phyloP scores from a whole-genome alignment of 1,284 basidiomycete species.

The Sphagnurus paluster region DNA sequence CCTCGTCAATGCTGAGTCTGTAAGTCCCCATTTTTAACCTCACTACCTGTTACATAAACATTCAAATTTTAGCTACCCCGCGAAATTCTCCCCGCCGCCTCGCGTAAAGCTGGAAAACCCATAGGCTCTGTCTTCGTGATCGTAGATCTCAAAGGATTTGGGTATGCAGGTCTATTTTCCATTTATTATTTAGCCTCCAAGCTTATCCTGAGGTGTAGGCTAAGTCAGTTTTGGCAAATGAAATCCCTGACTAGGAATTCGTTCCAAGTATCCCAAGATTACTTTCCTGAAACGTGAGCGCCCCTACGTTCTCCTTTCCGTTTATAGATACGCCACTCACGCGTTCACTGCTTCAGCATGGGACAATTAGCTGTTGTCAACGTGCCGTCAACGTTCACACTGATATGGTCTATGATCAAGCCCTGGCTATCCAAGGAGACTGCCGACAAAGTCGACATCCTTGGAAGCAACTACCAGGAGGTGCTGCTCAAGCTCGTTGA shows the following conservation, averaged over 20 bases:
- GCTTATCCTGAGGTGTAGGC: slow-evolving; percentile 31
- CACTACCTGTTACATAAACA: not conserved
- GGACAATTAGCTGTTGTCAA: slow-evolving; percentile 69
- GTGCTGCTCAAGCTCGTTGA: slow-evolving; percentile 47
- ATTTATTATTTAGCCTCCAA: not conserved
- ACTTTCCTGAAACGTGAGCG: slow-evolving; percentile 71
- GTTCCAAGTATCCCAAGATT: slow-evolving; percentile 75
- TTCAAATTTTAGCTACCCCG: slow-evolving; percentile 41
- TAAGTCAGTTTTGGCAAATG: slow-evolving; percentile 74
- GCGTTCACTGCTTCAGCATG: slow-evolving; percentile 56
- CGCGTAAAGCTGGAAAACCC: slow-evolving; percentile 47
- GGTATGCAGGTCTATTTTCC: slow-evolving; percentile 47
- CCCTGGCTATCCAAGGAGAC: slow-evolving; percentile 75
- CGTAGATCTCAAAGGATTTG: slow-evolving; percentile 67
- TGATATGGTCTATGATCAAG: slow-evolving; percentile 67
- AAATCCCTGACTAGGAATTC: slow-evolving; percentile 56
- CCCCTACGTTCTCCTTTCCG: not conserved
- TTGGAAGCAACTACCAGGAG: slow-evolving; percentile 57
- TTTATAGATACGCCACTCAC: slow-evolving; percentile 2
- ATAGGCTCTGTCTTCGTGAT: slow-evolving; percentile 60
- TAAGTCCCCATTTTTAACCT: slow-evolving; percentile 16
- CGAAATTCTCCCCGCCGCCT: slow-evolving; percentile 67
- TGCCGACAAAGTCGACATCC: slow-evolving; percentile 60
- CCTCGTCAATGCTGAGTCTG: slow-evolving; percentile 58
- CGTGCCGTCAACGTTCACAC: slow-evolving; percentile 67